phyloP scores from a whole-genome alignment of 2,329 filamentous ascomycete species.

The Aspergillus spinulosporus region DNA sequence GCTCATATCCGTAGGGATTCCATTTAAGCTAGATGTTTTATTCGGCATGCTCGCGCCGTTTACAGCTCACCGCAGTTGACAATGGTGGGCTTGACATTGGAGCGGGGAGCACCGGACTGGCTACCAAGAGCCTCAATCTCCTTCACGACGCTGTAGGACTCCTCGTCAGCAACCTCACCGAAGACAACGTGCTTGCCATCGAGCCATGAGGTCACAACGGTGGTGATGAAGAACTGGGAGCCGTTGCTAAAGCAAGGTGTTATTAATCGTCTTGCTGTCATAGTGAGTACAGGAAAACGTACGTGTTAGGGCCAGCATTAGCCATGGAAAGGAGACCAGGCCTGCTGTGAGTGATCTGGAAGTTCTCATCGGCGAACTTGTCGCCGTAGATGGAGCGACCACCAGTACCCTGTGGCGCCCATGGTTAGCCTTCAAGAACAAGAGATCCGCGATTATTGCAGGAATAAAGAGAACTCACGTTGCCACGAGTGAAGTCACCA shows the following conservation, averaged over 20 bases:
- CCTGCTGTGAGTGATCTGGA: slow-evolving; percentile 69
- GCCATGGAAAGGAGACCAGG: slow-evolving; percentile 90
- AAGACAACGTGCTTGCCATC: slow-evolving; percentile 71
- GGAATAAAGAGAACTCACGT: slow-evolving; percentile 61
- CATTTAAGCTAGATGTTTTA: background rate
- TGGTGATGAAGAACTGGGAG: slow-evolving; percentile 73
- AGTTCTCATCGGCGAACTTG: slow-evolving; percentile 95
- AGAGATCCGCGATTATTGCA: background rate
- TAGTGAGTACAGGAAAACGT: slow-evolving; percentile 33
- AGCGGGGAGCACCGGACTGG: slow-evolving; percentile 53
- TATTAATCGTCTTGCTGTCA: background rate
- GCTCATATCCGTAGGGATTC: background rate
- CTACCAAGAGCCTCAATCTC: slow-evolving; percentile 61
- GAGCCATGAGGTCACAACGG: slow-evolving; percentile 65
- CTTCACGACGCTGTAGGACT: slow-evolving; percentile 57
- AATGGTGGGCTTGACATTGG: slow-evolving; percentile 58
- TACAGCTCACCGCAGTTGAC: slow-evolving; percentile 51
- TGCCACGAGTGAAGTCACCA: slow-evolving; percentile 90
- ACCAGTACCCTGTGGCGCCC: slow-evolving; percentile 68
- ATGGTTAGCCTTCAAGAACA: slow-evolving; percentile 16
- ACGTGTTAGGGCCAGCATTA: slow-evolving; percentile 93
- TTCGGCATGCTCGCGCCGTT: slow-evolving; percentile 19
- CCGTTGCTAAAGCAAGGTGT: slow-evolving; percentile 54
- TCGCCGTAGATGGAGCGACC: slow-evolving; percentile 93
- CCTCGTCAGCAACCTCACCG: slow-evolving; percentile 60